Percentiles rank a stretch among this genome's conserved stretches.
Evolutionary conservation across 306 rosid species (phyloP).

Genomic region (Senna siamea): DNA sequence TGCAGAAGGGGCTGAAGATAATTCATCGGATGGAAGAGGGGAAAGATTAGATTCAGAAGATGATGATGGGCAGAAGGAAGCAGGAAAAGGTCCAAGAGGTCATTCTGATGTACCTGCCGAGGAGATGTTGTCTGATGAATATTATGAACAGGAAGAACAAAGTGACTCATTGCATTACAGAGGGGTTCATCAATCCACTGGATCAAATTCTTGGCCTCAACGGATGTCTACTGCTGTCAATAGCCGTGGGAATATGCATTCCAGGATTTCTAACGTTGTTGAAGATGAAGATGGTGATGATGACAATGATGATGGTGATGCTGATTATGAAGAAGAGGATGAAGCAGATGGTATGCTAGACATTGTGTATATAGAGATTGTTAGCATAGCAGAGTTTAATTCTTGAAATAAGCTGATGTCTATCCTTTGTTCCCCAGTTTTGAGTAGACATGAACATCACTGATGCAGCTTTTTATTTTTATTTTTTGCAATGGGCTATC

Average conservation of each 20-base stretch:
- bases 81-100: conserved; percentile 67
- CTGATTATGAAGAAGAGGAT: conserved; percentile 93
- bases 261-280: conserved; percentile 59
- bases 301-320: conserved; percentile 65
- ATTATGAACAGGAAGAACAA: conserved; percentile 96
- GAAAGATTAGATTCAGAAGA: conserved; percentile 82
- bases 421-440: conserved; percentile 8
- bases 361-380: conserved; percentile 32
- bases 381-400: conserved; percentile 32
- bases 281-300: conserved; percentile 51
- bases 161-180: conserved; percentile 65
- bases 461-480: conserved; percentile 27
- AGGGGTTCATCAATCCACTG: conserved; percentile 54
- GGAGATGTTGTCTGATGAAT: conserved; percentile 97
- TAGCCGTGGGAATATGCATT: conserved; percentile 56
- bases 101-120: conserved; percentile 88
- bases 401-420: conserved; percentile 18
- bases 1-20: conserved; percentile 71
- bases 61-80: conserved; percentile 63
- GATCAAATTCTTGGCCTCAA: conserved; percentile 68
- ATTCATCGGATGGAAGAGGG: conserved; percentile 69
- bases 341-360: conserved; percentile 75
- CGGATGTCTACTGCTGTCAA: conserved; percentile 48
- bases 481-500: conserved; percentile 19
- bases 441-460: conserved; percentile 23